These are phyloP conservation scores for Arabis alpina DNA, from an alignment of 345 rosid genomes.

Conservation along the genomic window DNA sequence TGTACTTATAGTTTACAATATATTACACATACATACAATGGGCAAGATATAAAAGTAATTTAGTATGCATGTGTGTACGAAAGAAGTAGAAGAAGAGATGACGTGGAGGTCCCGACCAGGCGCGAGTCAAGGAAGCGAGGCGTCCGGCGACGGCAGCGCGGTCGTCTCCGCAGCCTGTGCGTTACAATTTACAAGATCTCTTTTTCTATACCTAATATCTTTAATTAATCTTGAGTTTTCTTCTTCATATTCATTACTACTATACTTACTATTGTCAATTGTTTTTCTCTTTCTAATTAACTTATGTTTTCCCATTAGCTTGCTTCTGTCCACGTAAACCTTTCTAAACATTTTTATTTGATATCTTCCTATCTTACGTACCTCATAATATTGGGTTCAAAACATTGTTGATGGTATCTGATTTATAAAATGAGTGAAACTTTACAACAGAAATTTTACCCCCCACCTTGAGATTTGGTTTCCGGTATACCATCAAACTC, in stretches of 20 bases:
- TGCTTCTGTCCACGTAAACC: constrained; percentile 35
- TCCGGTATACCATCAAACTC: too few relatives aligned
- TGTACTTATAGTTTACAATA: too few relatives aligned
- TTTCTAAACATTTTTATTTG: background rate
- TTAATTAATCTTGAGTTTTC: background rate
- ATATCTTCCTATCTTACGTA: background rate
- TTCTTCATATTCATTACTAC: constrained; percentile 5
- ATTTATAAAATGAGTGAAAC: background rate
- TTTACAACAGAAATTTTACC: background rate
- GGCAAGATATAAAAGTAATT: too few relatives aligned
- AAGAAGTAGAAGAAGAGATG: constrained; percentile 30
- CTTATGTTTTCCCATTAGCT: constrained; percentile 7
- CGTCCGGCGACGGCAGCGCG: constrained; percentile 86
- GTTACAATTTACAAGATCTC: constrained; percentile 66
- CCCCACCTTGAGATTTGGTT: too few relatives aligned
- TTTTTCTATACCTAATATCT: constrained; percentile 14
- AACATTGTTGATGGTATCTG: background rate
- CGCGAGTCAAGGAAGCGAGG: constrained; percentile 64
- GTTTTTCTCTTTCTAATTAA: background rate
- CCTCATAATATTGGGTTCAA: background rate
- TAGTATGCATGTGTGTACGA: background rate
- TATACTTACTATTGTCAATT: constrained; percentile 1
- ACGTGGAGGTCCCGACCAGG: constrained; percentile 52
- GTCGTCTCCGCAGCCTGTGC: constrained; percentile 62
- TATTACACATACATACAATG: too few relatives aligned